phyloP scores from a whole-genome alignment of 2,329 filamentous ascomycete species.

The Ophiostoma tasmaniense region DNA sequence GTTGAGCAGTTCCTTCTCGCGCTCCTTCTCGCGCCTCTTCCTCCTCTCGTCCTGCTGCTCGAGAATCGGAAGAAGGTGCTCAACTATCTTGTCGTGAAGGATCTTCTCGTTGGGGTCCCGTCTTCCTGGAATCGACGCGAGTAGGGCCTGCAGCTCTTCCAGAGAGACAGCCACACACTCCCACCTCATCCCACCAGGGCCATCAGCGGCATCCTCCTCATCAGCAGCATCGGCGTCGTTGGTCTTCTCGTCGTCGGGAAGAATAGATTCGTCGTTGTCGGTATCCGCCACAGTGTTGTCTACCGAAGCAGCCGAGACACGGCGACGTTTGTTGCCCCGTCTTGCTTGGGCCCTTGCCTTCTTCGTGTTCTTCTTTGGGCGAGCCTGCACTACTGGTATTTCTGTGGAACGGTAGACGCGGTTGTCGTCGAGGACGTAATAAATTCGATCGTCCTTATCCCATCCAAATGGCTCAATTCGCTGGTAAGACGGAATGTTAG shows the following conservation, averaged over 20 bases:
- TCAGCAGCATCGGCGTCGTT: constrained; percentile 26
- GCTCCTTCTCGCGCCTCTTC: constrained; percentile 58
- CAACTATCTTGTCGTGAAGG: constrained; percentile 60
- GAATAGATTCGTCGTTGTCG: constrained; percentile 26
- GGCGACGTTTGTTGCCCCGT: constrained; percentile 65
- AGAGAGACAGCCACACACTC: constrained; percentile 81
- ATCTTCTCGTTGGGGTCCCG: constrained; percentile 79
- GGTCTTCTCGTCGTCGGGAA: constrained; percentile 14
- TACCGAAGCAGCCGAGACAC: constrained; percentile 30
- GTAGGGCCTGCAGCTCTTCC: constrained; percentile 63
- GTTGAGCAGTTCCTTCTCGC: constrained; percentile 71
- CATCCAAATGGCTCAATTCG: constrained; percentile 78
- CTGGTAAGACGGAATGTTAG: constrained; percentile 29
- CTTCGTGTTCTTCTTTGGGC: constrained; percentile 56
- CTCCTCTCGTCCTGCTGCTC: constrained; percentile 68
- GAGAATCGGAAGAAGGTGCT: constrained; percentile 75
- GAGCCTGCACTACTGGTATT: constrained; percentile 51
- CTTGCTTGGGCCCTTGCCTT: constrained; percentile 56
- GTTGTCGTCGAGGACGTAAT: constrained; percentile 90
- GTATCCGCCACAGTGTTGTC: constrained; percentile 31
- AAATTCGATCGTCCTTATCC: constrained; percentile 77
- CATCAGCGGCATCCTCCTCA: constrained; percentile 39
- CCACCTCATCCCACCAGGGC: constrained; percentile 73
- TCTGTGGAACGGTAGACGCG: constrained; percentile 85
- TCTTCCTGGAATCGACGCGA: constrained; percentile 63